These are phyloP conservation scores for Coemansia sp. DNA, from an alignment of 192 early-diverging fungal genomes.

Conservation along the genomic window DNA sequence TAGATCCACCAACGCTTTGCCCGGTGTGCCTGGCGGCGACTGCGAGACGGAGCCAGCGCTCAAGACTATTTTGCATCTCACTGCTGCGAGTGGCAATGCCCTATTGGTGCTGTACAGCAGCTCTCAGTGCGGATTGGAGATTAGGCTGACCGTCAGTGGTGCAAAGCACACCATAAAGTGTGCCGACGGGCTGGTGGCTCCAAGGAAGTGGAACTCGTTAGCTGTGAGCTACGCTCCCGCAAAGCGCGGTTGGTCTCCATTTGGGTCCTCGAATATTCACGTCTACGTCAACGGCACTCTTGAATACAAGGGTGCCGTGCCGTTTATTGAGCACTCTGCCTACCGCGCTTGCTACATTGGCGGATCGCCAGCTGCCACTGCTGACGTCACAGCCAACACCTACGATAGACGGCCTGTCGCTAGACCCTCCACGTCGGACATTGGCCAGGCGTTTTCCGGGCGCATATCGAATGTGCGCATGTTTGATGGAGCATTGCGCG, in stretches of 20 bases:
- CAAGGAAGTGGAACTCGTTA: conserved; percentile 26
- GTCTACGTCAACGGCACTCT: conserved; percentile 27
- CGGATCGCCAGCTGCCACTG: conserved; percentile 7
- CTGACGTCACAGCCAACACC: background rate
- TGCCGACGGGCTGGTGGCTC: conserved; percentile 12
- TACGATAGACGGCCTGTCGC: background rate
- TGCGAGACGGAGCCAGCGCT: background rate
- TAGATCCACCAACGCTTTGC: background rate
- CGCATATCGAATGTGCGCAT: conserved; percentile 29
- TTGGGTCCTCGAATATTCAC: conserved; percentile 34
- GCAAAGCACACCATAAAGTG: conserved; percentile 14
- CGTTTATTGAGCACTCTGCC: conserved; percentile 24
- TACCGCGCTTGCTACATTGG: conserved; percentile 33
- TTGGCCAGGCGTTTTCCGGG: conserved; percentile 10
- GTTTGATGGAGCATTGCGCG: conserved; percentile 32
- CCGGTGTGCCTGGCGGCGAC: background rate
- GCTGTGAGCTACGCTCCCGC: conserved; percentile 26
- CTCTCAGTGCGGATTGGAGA: conserved; percentile 11
- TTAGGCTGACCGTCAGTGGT: conserved; percentile 13
- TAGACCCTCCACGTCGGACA: background rate
- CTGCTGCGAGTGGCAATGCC: background rate
- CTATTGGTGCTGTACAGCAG: conserved; percentile 11
- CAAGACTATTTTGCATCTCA: conserved; percentile 14
- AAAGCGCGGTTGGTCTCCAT: conserved; percentile 48
- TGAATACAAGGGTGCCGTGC: conserved; percentile 25